Evolutionary conservation across 2,329 filamentous ascomycete genomes (phyloP).

Genomic region (Diaporthe destruens): DNA sequence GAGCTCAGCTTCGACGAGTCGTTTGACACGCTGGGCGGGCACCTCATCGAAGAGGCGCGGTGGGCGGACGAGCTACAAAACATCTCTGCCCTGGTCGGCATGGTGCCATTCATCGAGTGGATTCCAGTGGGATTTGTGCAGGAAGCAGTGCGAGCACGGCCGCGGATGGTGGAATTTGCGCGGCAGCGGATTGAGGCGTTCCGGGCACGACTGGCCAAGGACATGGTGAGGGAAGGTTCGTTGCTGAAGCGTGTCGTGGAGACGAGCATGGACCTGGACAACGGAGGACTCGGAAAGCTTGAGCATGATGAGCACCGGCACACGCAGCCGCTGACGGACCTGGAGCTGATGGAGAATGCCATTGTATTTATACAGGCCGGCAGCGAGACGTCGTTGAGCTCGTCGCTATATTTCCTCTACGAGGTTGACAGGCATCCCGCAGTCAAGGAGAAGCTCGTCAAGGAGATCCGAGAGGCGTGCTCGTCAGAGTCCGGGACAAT

Average conservation of each 20-base stretch:
- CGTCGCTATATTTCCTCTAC: background rate
- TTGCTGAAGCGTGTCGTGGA: conserved; percentile 18
- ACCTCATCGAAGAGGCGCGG: background rate
- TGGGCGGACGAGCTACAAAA: conserved; percentile 5
- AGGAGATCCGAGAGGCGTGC: conserved; percentile 11
- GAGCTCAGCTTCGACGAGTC: conserved; percentile 9
- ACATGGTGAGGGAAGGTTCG: conserved; percentile 1
- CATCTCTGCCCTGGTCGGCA: background rate
- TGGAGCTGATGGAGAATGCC: conserved; percentile 17
- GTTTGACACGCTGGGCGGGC: conserved; percentile 6
- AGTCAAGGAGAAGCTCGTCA: conserved; percentile 3
- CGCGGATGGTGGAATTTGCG: background rate
- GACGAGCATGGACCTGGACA: background rate
- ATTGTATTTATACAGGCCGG: conserved; percentile 1
- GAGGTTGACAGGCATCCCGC: conserved; percentile 2
- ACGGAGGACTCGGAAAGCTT: background rate
- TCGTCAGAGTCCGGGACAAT: background rate
- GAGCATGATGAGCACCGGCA: too few species aligned
- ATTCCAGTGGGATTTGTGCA: background rate
- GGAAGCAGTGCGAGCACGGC: background rate
- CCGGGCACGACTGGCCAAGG: background rate
- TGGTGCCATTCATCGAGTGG: conserved; percentile 4
- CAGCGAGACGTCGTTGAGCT: conserved; percentile 2
- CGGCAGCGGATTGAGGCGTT: background rate
- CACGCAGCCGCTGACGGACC: background rate